These are phyloP conservation scores for Candida palmyrensis DNA, from an alignment of 805 yeast genomes.

Conservation along the genomic window DNA sequence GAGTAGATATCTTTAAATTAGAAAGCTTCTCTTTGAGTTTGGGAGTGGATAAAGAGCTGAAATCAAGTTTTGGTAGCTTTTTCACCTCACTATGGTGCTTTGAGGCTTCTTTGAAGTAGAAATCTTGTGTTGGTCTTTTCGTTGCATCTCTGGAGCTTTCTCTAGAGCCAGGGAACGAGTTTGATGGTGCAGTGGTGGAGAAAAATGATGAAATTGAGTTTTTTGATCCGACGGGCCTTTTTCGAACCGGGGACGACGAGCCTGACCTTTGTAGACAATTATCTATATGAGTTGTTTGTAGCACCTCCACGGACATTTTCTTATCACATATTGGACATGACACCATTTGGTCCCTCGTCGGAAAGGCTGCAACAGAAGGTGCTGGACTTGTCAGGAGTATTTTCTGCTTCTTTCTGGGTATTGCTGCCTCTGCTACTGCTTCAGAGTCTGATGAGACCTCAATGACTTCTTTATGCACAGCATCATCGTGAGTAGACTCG, in stretches of 20 bases:
- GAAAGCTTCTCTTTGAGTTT: conserved; percentile 58
- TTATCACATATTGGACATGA: conserved; percentile 67
- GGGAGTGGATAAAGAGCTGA: conserved; percentile 50
- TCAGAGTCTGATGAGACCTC: conserved; percentile 20
- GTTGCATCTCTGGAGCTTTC: conserved; percentile 5
- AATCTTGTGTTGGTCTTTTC: conserved; percentile 14
- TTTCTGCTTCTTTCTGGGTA: conserved; percentile 2
- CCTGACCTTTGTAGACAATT: conserved; percentile 43
- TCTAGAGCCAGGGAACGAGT: conserved; percentile 6
- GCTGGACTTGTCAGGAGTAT: conserved; percentile 8
- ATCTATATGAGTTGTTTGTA: conserved; percentile 61
- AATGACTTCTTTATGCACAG: conserved; percentile 17
- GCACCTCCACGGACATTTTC: conserved; percentile 46
- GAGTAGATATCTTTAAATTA: conserved; percentile 49
- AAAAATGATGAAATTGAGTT: conserved; percentile 28
- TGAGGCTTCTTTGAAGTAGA: conserved; percentile 24
- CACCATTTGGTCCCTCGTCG: conserved; percentile 26
- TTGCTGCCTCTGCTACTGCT: conserved; percentile 5
- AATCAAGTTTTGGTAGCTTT: conserved; percentile 61
- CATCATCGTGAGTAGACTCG: conserved; percentile 4
- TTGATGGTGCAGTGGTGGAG: conserved; percentile 9
- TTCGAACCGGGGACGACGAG: conserved; percentile 3
- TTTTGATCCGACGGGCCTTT: no score
- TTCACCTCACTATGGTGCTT: conserved; percentile 23
- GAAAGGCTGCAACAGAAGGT: conserved; percentile 12